Base-by-base conservation (phyloP, 1,284 basidiomycete genomes). In the Ceratobasidium theobromae region DNA sequence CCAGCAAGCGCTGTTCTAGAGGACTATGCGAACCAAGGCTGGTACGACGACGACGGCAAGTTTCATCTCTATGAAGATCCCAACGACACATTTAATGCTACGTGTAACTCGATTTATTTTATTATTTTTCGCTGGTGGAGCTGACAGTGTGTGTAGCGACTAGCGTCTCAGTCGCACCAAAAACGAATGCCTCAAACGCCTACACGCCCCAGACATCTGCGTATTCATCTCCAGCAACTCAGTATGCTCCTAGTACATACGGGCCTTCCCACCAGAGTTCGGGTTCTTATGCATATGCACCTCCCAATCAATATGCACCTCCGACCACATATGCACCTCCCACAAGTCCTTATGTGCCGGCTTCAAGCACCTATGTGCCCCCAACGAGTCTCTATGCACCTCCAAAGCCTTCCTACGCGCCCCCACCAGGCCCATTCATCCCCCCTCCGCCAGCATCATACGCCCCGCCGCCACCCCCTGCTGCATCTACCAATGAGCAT, bases 391-490 rank as follows among this genome's bases (percentile, higher is more conserved):
- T 16, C 23, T 57, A 46, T 32, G 40, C 27, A 2, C 54, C 54
- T 21, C 21, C 54, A 30, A 49, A 69, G 12, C 38, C 49, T 46
- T 25, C 40, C 16, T 27, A 40, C 11, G 12, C 55, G 45, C 32
- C 64, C 12, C 32, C 69, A 49, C 55, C 57, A 38, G 40, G 66
- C 9, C 57, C 68, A 25, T 57, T 65, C n/a, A 38, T 60, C 23
- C 72, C 73, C 35, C 65, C 73, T 54, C 74, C 80, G 4, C 43
- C 43, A n/a, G 77, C 81, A 40, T 25, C 62, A 14, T 53, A 55
- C 5, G 40, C 60, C 33, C 66, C 68, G 12, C n/a, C 51, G 16
- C 41, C 74, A 5, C 69, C 76, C 33, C 73, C 73, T 14, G 73
- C 78, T 3, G 76, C 67, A 23, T 54, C 67, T 0, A 43, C 52